phyloP scores from a whole-genome alignment of 1,284 basidiomycete genomes.

The Prillingera fragicola region DNA sequence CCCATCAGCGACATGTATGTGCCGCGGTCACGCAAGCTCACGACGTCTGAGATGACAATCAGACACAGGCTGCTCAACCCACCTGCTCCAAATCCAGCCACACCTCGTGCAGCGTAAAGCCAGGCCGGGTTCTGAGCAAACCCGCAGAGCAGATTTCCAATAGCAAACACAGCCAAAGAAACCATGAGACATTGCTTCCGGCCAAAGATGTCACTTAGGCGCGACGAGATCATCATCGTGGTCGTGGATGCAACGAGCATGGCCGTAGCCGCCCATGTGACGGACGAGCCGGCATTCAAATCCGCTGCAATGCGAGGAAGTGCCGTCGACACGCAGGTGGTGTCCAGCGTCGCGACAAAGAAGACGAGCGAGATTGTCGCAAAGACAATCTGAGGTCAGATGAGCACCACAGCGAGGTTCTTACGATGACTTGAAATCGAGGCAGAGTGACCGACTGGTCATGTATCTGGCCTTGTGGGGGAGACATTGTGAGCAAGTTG shows the following conservation, averaged over 20 bases:
- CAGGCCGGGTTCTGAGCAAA: constrained; percentile 29
- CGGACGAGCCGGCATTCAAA: constrained; percentile 21
- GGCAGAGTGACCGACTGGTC: constrained; percentile 8
- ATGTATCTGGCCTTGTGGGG: no score
- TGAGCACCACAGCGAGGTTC: background rate
- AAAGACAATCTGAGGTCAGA: constrained; percentile 7
- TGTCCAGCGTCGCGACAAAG: constrained; percentile 10
- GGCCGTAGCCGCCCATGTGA: constrained; percentile 35
- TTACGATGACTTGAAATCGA: constrained; percentile 4
- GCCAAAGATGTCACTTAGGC: constrained; percentile 33
- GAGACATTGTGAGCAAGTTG: no score
- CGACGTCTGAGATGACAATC: constrained; percentile 47
- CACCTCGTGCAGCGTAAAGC: constrained; percentile 39
- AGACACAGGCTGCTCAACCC: constrained; percentile 46
- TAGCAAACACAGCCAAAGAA: constrained; percentile 22
- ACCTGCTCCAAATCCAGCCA: constrained; percentile 49
- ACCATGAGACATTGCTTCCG: constrained; percentile 24
- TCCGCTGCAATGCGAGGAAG: constrained; percentile 26
- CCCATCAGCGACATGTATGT: constrained; percentile 42
- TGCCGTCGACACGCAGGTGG: constrained; percentile 31
- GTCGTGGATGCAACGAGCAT: constrained; percentile 34
- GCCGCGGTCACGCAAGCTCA: constrained; percentile 44
- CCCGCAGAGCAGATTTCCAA: constrained; percentile 31
- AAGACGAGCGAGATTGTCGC: constrained; percentile 4
- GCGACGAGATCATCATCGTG: constrained; percentile 28